Percentiles rank a stretch among this genome's conserved stretches.
Conservation (phyloP, 2,329 filamentous ascomycete species). For the Xylariaceae sp. region DNA sequence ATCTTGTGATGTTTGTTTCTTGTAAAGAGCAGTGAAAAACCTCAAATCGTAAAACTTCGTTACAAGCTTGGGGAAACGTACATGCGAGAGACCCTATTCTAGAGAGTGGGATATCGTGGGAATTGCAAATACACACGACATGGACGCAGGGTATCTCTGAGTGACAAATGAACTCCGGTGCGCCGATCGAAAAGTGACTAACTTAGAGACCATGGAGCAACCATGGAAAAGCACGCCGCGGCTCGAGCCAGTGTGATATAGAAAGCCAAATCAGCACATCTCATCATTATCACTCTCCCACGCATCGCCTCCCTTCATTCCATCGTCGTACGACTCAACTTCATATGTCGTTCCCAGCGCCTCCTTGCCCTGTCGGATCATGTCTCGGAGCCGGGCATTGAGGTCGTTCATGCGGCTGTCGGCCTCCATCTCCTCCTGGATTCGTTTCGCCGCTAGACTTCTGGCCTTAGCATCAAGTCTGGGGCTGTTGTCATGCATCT, state of each 20-base stretch:
- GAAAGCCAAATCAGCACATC: background rate
- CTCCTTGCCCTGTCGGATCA: conserved; percentile 85
- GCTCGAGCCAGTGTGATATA: background rate
- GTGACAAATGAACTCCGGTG: conserved; percentile 1
- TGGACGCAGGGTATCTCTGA: conserved; percentile 9
- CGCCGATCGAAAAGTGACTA: conserved; percentile 5
- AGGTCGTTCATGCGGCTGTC: conserved; percentile 76
- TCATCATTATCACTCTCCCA: conserved; percentile 37
- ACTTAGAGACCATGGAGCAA: background rate
- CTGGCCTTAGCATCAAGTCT: conserved; percentile 62
- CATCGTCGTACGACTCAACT: conserved; percentile 44
- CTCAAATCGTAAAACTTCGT: conserved; percentile 14
- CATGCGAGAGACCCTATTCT: background rate
- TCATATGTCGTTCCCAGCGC: conserved; percentile 73
- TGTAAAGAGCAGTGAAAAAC: background rate
- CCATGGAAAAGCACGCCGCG: background rate
- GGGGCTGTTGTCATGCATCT: conserved; percentile 40
- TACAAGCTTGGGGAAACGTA: conserved; percentile 6
- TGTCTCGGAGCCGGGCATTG: conserved; percentile 71
- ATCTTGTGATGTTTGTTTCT: too few species aligned
- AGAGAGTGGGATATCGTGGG: background rate
- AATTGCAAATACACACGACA: background rate
- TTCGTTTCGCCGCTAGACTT: conserved; percentile 64
- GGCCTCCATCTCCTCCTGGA: conserved; percentile 68
- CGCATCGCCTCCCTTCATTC: conserved; percentile 21